These are phyloP conservation scores for Cyberlindnera amylophila DNA, from an alignment of 805 yeast genomes.

Conservation along the genomic window DNA sequence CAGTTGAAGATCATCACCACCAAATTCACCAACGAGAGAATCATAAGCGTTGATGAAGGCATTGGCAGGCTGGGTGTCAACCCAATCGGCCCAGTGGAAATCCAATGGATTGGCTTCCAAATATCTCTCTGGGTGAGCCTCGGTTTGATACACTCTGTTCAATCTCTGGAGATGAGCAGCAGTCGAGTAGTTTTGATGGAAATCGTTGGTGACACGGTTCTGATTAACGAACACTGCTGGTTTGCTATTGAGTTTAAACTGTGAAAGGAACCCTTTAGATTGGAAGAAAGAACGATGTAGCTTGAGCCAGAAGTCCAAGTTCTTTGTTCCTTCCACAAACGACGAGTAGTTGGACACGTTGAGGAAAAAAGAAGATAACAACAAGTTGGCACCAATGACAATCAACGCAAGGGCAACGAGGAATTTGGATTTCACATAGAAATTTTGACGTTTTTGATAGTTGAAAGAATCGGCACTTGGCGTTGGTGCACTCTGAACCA, in stretches of 20 bases:
- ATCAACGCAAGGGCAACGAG: constrained; percentile 21
- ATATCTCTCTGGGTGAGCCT: constrained; percentile 18
- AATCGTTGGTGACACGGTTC: constrained; percentile 8
- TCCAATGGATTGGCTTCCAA: constrained; percentile 12
- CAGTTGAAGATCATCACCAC: constrained; percentile 7
- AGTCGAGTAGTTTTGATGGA: constrained; percentile 20
- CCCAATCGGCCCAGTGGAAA: constrained; percentile 35
- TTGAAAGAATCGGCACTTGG: constrained; percentile 4
- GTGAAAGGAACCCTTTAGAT: constrained; percentile 17
- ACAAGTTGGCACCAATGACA: constrained; percentile 19
- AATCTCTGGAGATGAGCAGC: constrained; percentile 18
- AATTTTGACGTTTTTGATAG: constrained; percentile 15
- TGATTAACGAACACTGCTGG: constrained; percentile 4
- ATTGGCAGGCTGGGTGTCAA: constrained; percentile 26
- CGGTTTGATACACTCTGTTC: constrained; percentile 7
- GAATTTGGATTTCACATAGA: constrained; percentile 23
- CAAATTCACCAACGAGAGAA: constrained; percentile 11
- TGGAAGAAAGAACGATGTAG: constrained; percentile 22
- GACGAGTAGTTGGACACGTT: constrained; percentile 20
- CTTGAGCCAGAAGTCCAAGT: constrained; percentile 18
- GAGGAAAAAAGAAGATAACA: constrained; percentile 20
- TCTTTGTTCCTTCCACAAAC: constrained; percentile 18
- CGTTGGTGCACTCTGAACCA: constrained; percentile 2
- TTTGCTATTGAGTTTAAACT: constrained; percentile 15
- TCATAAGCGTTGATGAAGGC: constrained; percentile 29